A percentile compares a stretch with the other conserved stretches of the same genome.
phyloP scores from a whole-genome alignment of 176 grass and related monocot species.

The Ensete ventricosum region DNA sequence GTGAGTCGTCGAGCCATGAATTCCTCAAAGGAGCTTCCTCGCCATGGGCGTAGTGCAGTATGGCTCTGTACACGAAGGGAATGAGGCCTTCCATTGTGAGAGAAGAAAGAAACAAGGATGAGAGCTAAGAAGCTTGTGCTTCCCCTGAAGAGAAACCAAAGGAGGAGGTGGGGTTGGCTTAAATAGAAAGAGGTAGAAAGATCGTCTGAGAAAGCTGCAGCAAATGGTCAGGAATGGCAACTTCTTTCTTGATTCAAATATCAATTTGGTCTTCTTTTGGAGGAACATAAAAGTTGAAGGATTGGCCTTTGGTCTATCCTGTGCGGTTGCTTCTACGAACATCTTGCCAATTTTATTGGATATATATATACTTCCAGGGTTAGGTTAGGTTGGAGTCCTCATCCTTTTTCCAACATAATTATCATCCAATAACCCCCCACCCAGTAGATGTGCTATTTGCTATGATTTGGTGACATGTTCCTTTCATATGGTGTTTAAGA shows the following conservation, averaged over 20 bases:
- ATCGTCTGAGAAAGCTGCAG: neutral
- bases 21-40: neutral
- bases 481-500: neutral
- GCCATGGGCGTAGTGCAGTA: constrained; percentile 30
- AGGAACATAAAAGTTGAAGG: too few relatives aligned
- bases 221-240: neutral
- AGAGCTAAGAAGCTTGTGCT: neutral
- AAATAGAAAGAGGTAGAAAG: neutral
- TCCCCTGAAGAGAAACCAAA: neutral
- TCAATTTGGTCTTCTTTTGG: too few relatives aligned
- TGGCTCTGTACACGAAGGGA: constrained; percentile 30
- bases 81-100: constrained; percentile 33
- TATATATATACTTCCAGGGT: too few relatives aligned
- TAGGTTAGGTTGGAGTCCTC: too few relatives aligned
- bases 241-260: neutral
- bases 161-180: neutral
- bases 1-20: constrained; percentile 14
- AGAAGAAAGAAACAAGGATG: neutral
- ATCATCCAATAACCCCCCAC: neutral
- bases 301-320: too few relatives aligned
- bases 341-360: too few relatives aligned
- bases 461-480: neutral
- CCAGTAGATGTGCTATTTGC: neutral
- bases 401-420: neutral
- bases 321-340: too few relatives aligned